Base-by-base conservation (phyloP, 352 stramenopile genomes). In the Aphanomyces astaci region DNA sequence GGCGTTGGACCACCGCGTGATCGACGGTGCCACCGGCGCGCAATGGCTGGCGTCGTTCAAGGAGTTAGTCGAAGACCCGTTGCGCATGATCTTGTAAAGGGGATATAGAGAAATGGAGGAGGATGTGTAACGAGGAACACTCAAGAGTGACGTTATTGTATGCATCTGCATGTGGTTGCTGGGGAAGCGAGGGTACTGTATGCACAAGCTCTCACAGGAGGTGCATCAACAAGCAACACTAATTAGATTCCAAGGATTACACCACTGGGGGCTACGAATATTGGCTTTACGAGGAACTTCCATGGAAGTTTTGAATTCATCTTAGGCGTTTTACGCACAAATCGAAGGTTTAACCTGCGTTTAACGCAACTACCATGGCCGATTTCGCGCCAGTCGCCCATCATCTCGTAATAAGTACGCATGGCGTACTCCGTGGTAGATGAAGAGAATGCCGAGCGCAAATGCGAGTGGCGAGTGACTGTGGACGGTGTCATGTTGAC, bases 11-110 rank as follows among this genome's bases (percentile, higher is more conserved):
- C 96, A 99, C 80, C 90, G 96, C 71, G 94, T 98, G 54, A 96
- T 99, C 71, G 96, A 99, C 75, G 96, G 96, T 70, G 96, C 96
- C 33, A 94, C 98, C 22, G 96, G 96, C 59, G 96, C 96, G 45
- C 84, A 97, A 76, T 99, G 94, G 95, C 77, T 99, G 51, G 86
- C 84, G 64, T 86, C 90, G 39, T 98, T 98, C 81, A 98, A 98
- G 84, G 86, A 89, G 65, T 79, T 98, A 69, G 85, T 99, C n/a
- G 94, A 99, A 76, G 94, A 97, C 76, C 96, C 96, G 52, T 73
- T 96, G 45, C 98, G 93, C 75, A 96, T 99, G 82, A 94, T 99
- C 70, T 86, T 99, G 73, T 99, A 86, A 88, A 64, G 70, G 63
- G 33, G 27, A 51, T n/a, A 51, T 59, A 49, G 53, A 59, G 15